Base-by-base conservation (phyloP, 192 early-diverging fungal genomes). In the Gaertneriomyces sp. region DNA sequence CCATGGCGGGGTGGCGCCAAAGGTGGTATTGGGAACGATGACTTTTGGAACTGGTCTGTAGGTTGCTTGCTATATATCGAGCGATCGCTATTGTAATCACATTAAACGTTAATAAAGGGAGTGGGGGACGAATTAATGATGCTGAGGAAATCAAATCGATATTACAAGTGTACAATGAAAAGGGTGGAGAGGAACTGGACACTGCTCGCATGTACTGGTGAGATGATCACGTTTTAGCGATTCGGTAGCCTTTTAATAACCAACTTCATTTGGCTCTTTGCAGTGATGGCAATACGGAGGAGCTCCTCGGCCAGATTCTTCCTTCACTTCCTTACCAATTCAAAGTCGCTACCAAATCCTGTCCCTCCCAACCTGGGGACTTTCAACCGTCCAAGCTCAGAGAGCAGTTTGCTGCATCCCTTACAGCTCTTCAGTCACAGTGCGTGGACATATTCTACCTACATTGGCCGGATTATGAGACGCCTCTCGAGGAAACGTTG, bases 371-470 rank as follows among this genome's bases (percentile, higher is more conserved):
- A 42, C 42, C 64, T 0, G 77, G 79, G 17, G 61, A 73, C 4
- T 80, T 81, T 62, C 62, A 68, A 44, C 66, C 72, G 7, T 72
- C 60, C 41, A 63, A 71, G 25, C 69, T 81, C 20, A 72, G 51
- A 63, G 62, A 42, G 6, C 65, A 71, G 57, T 74, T 78, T 50
- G 25, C 54, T 6, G 74, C 68, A 11, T 80, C 79, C 4, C 65
- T 88, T 14, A 60, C 9, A 42, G 82, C 80, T 16, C 66, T 88
- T 58, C 68, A 77, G 4, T 50, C 59, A 5, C 46, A 74, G 9
- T 73, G 73, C 46, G 80, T 88, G 11, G 84, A 87, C 52, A 76
- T 87, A 11, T 83, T 88, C 57, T 88, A 88, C 58, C 66, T 88
- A 11, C 86, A 88, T 63, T 79, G 80, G 1, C 84, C 84, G 4